These are phyloP conservation scores for Zymoseptoria passerinii DNA, from an alignment of 2,329 filamentous ascomycete genomes.

Conservation along the genomic window DNA sequence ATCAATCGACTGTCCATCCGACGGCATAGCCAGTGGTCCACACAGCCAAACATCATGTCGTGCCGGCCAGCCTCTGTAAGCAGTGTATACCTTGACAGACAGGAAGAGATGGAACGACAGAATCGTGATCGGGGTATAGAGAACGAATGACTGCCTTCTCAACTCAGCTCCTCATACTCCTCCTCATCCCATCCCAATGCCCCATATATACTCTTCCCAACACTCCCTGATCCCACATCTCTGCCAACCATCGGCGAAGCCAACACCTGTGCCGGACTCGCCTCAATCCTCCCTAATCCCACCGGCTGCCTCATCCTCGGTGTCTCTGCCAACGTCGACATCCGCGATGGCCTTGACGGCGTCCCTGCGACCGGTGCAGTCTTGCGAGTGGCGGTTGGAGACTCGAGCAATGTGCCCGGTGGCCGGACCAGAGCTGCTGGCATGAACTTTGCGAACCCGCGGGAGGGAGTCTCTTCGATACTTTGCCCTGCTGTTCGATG, in stretches of 20 bases:
- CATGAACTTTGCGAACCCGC: conserved; percentile 30
- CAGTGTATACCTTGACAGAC: no score
- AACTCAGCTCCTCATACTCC: conserved; percentile 28
- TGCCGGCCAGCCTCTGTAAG: no score
- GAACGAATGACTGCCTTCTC: background rate
- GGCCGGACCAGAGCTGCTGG: conserved; percentile 11
- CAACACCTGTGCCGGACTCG: background rate
- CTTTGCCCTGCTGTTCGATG: background rate
- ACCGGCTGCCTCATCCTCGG: conserved; percentile 1
- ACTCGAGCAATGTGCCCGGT: conserved; percentile 20
- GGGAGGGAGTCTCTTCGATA: conserved; percentile 39
- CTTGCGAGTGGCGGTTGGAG: conserved; percentile 14
- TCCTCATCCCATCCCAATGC: conserved; percentile 42
- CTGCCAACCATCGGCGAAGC: conserved; percentile 2
- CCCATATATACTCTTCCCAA: conserved; percentile 30
- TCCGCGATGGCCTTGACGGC: conserved; percentile 12
- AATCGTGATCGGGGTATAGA: background rate
- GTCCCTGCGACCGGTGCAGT: conserved; percentile 9
- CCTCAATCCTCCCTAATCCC: conserved; percentile 3
- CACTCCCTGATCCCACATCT: conserved; percentile 4
- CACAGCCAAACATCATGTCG: no score
- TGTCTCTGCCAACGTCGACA: conserved; percentile 12
- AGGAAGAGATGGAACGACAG: no score
- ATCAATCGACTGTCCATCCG: no score
- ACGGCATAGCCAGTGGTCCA: no score